Percentiles rank a stretch among this genome's conserved stretches.
Conservation (phyloP, 371 early-diverging fungal species). For the Lichtheimia ornata region DNA sequence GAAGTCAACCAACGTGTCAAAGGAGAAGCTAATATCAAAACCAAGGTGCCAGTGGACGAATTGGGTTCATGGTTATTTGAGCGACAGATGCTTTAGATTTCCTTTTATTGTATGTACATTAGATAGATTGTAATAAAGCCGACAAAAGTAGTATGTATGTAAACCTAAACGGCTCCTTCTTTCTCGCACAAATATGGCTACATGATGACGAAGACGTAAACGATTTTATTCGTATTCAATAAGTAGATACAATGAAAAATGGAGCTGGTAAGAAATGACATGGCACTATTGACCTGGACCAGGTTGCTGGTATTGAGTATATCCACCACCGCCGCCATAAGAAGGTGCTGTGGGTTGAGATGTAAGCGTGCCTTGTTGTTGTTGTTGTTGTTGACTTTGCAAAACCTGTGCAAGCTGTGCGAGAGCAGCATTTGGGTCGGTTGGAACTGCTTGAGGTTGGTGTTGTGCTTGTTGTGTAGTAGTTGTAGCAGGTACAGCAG, state of each 20-base stretch:
- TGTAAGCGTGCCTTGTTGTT: conserved; percentile 6
- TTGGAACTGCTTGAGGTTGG: conserved; percentile 5
- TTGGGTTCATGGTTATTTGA: conserved; percentile 18
- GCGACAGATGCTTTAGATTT: conserved; percentile 5
- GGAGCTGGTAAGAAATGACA: neutral
- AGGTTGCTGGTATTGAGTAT: neutral
- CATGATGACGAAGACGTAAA: no score
- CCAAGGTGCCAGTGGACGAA: conserved; percentile 20
- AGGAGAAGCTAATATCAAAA: conserved; percentile 31
- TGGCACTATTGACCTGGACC: neutral
- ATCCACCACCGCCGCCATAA: neutral
- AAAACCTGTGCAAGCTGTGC: conserved; percentile 23
- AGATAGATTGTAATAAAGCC: no score
- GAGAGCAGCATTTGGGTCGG: conserved; percentile 15
- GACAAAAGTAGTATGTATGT: no score
- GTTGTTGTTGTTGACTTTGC: conserved; percentile 20
- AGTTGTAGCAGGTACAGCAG: conserved; percentile 5
- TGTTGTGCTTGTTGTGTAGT: neutral
- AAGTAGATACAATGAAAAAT: no score
- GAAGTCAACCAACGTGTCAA: conserved; percentile 64
- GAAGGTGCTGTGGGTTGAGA: neutral
- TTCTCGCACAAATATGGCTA: no score
- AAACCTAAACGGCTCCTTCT: no score
- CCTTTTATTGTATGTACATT: neutral
- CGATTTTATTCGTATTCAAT: no score